A percentile compares a stretch with the other conserved stretches of the same genome.
Evolutionary conservation across 441 rosid species (phyloP).

Genomic region (Omphalea diandra): DNA sequence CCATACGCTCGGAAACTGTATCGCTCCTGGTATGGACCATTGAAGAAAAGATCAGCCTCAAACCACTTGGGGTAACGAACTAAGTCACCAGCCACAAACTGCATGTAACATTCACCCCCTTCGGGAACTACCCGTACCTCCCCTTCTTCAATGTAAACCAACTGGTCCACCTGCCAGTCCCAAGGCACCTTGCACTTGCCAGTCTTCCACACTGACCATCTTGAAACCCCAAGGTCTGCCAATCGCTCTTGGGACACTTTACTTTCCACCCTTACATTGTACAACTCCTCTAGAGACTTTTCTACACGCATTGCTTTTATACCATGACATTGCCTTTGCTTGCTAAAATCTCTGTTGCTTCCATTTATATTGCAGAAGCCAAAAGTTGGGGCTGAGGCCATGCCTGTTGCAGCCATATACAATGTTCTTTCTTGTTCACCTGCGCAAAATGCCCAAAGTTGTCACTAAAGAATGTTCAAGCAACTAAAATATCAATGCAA

Average conservation of each 20-base stretch:
- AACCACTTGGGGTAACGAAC: slow-evolving; percentile 97
- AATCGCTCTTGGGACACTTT: slow-evolving; percentile 56
- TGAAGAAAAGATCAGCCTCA: slow-evolving; percentile 90
- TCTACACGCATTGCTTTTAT: slow-evolving; percentile 57
- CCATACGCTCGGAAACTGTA: slow-evolving; percentile 85
- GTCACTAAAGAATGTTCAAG: not conserved
- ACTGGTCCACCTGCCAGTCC: slow-evolving; percentile 97
- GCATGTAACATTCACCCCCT: slow-evolving; percentile 76
- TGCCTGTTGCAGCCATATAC: slow-evolving; percentile 40
- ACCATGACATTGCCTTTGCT: slow-evolving; percentile 22
- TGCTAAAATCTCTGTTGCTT: slow-evolving; percentile 21
- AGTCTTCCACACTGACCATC: slow-evolving; percentile 92
- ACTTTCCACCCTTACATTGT: slow-evolving; percentile 75
- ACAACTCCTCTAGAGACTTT: slow-evolving; percentile 76
- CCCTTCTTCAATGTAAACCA: slow-evolving; percentile 95
- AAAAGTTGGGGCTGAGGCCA: slow-evolving; percentile 39
- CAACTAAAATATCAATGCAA: slow-evolving; percentile 8
- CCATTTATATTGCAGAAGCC: slow-evolving; percentile 34
- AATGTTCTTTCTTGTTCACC: slow-evolving; percentile 18
- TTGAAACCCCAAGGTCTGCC: slow-evolving; percentile 73
- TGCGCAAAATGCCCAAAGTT: slow-evolving; percentile 12
- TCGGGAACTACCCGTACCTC: slow-evolving; percentile 94
- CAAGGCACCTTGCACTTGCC: slow-evolving; percentile 79
- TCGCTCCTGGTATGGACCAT: slow-evolving; percentile 77
- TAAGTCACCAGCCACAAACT: slow-evolving; percentile 81